Conservation (phyloP, 345 rosid species). For the Erodium maritimum region DNA sequence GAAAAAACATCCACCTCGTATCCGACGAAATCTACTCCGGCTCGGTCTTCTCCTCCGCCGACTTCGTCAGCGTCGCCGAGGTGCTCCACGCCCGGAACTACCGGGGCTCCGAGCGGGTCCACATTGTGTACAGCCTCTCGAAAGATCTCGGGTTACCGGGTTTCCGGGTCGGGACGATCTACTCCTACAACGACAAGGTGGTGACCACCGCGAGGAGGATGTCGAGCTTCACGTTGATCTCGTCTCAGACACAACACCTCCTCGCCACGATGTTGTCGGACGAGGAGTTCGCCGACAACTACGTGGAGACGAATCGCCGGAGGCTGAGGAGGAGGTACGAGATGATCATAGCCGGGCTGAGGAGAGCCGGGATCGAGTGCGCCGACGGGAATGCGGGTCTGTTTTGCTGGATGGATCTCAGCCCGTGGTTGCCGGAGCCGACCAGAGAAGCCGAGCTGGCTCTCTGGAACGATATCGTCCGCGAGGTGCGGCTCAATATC, state of each 20-base stretch:
- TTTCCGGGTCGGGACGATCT: constrained; percentile 67
- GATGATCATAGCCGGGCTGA: constrained; percentile 38
- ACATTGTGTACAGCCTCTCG: constrained; percentile 77
- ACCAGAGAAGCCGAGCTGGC: constrained; percentile 40
- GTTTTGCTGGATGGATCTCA: constrained; percentile 77
- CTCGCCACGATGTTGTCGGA: constrained; percentile 72
- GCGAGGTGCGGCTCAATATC: constrained; percentile 73
- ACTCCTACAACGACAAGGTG: constrained; percentile 71
- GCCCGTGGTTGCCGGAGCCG: constrained; percentile 36
- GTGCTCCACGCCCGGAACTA: constrained; percentile 29
- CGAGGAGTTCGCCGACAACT: constrained; percentile 46
- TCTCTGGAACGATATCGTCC: constrained; percentile 57
- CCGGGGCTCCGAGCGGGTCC: constrained; percentile 49
- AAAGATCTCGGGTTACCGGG: constrained; percentile 96
- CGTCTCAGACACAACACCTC: constrained; percentile 69
- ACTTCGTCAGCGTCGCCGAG: constrained; percentile 60
- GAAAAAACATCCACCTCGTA: constrained; percentile 60
- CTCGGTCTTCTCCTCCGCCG: constrained; percentile 47
- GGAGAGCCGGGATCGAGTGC: constrained; percentile 45
- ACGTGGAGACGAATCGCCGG: constrained; percentile 34
- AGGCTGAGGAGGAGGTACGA: constrained; percentile 33
- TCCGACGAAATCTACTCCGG: constrained; percentile 85
- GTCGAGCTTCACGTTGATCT: constrained; percentile 90
- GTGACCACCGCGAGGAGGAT: constrained; percentile 62
- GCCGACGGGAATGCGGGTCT: constrained; percentile 61